Percentiles rank a stretch among this genome's conserved stretches.
phyloP scores from a whole-genome alignment of 805 yeast species.

The Komagataella pseudopastoris region DNA sequence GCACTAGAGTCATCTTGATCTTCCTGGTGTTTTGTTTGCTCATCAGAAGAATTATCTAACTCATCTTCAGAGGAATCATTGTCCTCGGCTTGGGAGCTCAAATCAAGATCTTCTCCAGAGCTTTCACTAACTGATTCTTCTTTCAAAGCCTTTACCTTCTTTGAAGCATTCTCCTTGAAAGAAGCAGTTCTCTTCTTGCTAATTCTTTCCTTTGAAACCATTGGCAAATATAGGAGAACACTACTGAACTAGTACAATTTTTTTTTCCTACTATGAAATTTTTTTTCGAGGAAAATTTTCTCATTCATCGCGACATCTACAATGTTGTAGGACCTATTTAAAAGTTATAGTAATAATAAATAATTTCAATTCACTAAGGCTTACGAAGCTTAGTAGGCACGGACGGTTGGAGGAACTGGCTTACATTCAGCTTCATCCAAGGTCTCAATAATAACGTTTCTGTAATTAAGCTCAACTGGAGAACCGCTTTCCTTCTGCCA shows the following conservation, averaged over 20 bases:
- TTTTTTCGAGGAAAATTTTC: constrained; percentile 7
- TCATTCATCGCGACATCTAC: constrained; percentile 15
- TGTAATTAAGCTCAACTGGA: constrained; percentile 63
- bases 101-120: constrained; percentile 14
- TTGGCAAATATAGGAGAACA: neutral
- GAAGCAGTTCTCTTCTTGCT: constrained; percentile 1
- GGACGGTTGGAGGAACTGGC: constrained; percentile 92
- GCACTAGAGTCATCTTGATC: constrained; percentile 15
- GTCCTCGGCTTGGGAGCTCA: constrained; percentile 7
- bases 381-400: constrained; percentile 57
- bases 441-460: constrained; percentile 72
- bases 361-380: neutral
- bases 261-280: neutral
- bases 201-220: neutral
- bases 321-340: neutral
- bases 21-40: constrained; percentile 17
- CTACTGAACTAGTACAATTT: constrained; percentile 1
- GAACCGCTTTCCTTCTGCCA: constrained; percentile 74
- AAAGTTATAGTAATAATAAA: neutral
- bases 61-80: constrained; percentile 11
- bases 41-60: constrained; percentile 10
- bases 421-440: constrained; percentile 88
- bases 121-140: constrained; percentile 9
- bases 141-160: constrained; percentile 15
- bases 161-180: constrained; percentile 7